Evolutionary conservation across 2,329 filamentous ascomycete species (phyloP), one percentile per base, ranked within the genome.

Genomic region (Ceratocystiopsis sp.): DNA sequence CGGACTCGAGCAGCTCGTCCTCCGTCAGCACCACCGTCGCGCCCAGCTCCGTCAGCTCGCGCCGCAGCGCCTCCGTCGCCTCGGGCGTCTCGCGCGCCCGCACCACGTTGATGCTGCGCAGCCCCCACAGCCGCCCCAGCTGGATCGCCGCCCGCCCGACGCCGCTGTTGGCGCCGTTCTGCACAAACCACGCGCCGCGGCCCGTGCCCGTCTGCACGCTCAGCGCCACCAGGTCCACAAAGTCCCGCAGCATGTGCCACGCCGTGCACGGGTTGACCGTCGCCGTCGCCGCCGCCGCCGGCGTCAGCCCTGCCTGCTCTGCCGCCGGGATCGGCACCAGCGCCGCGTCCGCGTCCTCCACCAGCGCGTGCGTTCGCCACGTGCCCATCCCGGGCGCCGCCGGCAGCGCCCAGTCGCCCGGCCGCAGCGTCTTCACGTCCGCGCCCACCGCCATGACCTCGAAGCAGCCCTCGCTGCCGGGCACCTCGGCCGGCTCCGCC

Each of bases 351-450:
- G 58, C 57, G 40, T 68, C 54, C 3, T 63, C 62, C n/a, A 71
- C 75, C 38, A 86, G 72, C 16, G 83, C 83, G 57, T 98, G 89
- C 3, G 91, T 98, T 48, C 91, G 73, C 86, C 91, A 96, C 13
- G 91, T 96, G 34, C 91, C 91, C 57, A 93, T 84, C 7, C 83
- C 80, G 1, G 84, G 83, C 40, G 67, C 66, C 45, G 81, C 80
- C 61, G 93, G 89, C 48, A 96, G 83, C 10, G 93, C 89, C 87
- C 91, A 96, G 59, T 98, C 89, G 46, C 89, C 91, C 51, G 73
- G 79, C 18, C 66, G 56, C 19, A 93, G 63, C 3, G 54, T 53
- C 1, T 59, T 56, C 12, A 68, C 71, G 18, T 64, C 63, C 1
- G 73, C 68, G 1, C 85, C 81, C 1, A 75, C 66, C 1, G 78